Base-by-base conservation (phyloP, 192 early-diverging fungal genomes). In the Polychytrium aggregatum region DNA sequence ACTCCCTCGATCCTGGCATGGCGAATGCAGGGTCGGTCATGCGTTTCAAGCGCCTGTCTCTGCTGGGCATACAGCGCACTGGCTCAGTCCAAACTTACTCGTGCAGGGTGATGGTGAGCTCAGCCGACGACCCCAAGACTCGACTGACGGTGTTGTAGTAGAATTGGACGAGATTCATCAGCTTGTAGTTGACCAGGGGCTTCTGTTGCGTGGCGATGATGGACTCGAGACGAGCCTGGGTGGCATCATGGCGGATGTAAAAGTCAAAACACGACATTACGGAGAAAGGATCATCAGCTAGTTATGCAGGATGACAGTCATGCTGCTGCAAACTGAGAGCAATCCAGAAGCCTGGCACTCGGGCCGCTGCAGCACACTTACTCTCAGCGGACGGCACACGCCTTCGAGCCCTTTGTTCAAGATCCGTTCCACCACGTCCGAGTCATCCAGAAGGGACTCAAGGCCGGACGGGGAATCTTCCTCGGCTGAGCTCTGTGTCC, bases 111-210 rank as follows among this genome's bases (percentile, higher is more conserved):
- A 10, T 9, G 11, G 27, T 46, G 9, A 90, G 61, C 24, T 56
- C 35, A 1, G 78, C 70, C 20, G 62, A 46, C 31, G 60, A 37
- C 7, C 79, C 78, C 29, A 90, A 57, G 14, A 85, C 64, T 24
- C 60, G 64, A 6, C 56, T 54, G 26, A 90, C 76, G 0, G 82
- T 90, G 21, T 71, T 56, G 11, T 67, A 64, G 56, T 90, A 90
- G 52, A 87, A 90, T 51, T 85, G 82, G 47, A 87, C 70, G 2
- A 83, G 65, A 48, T 84, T 86, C 0, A 75, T 68, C 8, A 87
- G 62, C 28, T 74, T 73, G 56, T 84, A 90, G 2, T 72, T 69
- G 1, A 67, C 71, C 18, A 85, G 74, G 17, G 83, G 65, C 37
- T 71, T 74, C 2, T 66, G 72, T 48, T 82, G 76, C 9, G 82